Percentiles rank a stretch among this genome's conserved stretches.
These are phyloP conservation scores for Penicillium sp. DNA, from an alignment of 2,329 filamentous ascomycete genomes.

Conservation along the genomic window DNA sequence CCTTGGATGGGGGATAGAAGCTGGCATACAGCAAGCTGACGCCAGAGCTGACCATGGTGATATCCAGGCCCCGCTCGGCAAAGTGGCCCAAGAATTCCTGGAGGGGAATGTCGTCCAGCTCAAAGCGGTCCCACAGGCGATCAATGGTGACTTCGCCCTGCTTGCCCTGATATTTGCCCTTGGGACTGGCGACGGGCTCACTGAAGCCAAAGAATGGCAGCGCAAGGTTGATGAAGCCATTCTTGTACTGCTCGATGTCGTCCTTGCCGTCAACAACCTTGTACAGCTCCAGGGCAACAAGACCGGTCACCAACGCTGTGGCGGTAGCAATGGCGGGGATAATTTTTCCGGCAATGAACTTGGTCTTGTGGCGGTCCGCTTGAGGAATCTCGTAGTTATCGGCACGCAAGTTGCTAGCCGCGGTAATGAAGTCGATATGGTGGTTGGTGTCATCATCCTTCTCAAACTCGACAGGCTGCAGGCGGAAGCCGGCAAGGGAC, in stretches of 20 bases:
- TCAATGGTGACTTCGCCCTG: constrained; percentile 79
- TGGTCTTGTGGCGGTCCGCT: constrained; percentile 95
- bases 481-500: constrained; percentile 81
- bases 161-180: constrained; percentile 82
- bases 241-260: constrained; percentile 99
- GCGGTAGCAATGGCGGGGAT: constrained; percentile 98
- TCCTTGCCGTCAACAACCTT: constrained; percentile 95
- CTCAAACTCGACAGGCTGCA: constrained; percentile 93
- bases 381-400: constrained; percentile 97
- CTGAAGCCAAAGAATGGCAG: constrained; percentile 98
- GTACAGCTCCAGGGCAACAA: constrained; percentile 90
- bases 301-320: constrained; percentile 89
- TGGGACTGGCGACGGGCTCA: constrained; percentile 91
- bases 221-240: constrained; percentile 95
- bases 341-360: constrained; percentile 99
- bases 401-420: constrained; percentile 91
- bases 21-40: constrained; percentile 91
- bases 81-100: constrained; percentile 82
- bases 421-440: constrained; percentile 99
- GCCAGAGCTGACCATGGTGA: constrained; percentile 96
- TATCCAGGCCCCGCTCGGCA: constrained; percentile 73
- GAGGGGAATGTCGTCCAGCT: constrained; percentile 82
- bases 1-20: constrained; percentile 82
- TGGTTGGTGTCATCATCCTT: constrained; percentile 98
- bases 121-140: constrained; percentile 97